Conservation (phyloP, 2,329 filamentous ascomycete species). For the Blastomyces emzantsi region DNA sequence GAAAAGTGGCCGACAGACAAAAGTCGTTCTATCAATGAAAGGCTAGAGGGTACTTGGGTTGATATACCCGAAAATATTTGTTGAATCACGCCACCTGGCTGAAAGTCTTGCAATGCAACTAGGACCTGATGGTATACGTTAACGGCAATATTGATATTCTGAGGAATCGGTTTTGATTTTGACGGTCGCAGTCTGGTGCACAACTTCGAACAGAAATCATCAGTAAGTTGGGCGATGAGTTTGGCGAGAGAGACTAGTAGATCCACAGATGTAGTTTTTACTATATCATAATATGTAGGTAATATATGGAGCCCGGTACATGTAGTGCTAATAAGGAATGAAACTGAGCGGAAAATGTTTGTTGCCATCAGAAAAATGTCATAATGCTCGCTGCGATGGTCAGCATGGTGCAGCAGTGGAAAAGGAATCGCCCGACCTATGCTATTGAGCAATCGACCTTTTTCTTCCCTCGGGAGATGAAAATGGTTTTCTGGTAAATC, state of each 20-base stretch:
- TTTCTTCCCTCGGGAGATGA: slow-evolving; percentile 6
- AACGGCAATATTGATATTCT: background rate
- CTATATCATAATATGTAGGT: slow-evolving; percentile 10
- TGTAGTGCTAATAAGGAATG: slow-evolving; percentile 15
- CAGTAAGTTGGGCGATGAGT: slow-evolving; percentile 17
- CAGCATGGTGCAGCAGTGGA: slow-evolving; percentile 9
- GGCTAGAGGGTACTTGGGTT: background rate
- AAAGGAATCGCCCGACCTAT: slow-evolving; percentile 10
- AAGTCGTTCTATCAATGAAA: background rate
- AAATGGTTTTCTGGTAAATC: slow-evolving; percentile 6
- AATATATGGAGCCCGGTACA: slow-evolving; percentile 13
- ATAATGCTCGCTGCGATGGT: background rate
- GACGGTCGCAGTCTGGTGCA: background rate
- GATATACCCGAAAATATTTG: slow-evolving; percentile 4
- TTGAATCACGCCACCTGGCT: background rate
- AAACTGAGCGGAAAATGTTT: slow-evolving; percentile 16
- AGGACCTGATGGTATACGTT: slow-evolving; percentile 4
- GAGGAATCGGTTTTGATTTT: background rate
- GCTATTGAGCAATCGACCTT: slow-evolving; percentile 10
- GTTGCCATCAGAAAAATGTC: slow-evolving; percentile 13
- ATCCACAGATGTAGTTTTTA: slow-evolving; percentile 15
- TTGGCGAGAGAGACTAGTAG: slow-evolving; percentile 16
- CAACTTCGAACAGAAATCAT: slow-evolving; percentile 8
- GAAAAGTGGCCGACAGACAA: background rate
- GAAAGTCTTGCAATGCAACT: background rate